Evolutionary conservation across 1,139 yeast species (phyloP).

Genomic region (Kodamaea ohmeri): DNA sequence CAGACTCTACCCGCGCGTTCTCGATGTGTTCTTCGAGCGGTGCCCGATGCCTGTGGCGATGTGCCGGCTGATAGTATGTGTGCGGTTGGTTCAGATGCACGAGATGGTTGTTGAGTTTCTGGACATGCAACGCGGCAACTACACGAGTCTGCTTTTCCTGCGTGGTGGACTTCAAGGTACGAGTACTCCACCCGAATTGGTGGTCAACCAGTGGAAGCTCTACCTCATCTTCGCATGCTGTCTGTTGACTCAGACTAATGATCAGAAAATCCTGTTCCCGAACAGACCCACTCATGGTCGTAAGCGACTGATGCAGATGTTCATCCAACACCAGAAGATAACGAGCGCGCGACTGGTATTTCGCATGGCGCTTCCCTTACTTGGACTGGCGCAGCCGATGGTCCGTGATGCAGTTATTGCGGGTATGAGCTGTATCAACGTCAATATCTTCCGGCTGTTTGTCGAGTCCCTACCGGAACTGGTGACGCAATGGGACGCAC

Average conservation of each 20-base stretch:
- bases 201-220: conserved; percentile 85
- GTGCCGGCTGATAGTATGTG: conserved; percentile 90
- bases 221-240: conserved; percentile 90
- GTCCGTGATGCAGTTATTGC: conserved; percentile 82
- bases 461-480: conserved; percentile 73
- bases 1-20: conserved; percentile 73
- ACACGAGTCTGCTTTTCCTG: conserved; percentile 40
- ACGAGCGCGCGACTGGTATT: conserved; percentile 91
- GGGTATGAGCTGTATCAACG: conserved; percentile 86
- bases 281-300: conserved; percentile 57
- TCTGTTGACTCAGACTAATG: conserved; percentile 85
- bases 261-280: conserved; percentile 71
- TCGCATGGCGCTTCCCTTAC: conserved; percentile 78
- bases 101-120: conserved; percentile 69
- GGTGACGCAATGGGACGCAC: conserved; percentile 56
- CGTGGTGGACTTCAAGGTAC: conserved; percentile 16
- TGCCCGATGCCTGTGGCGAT: conserved; percentile 95
- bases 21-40: conserved; percentile 68
- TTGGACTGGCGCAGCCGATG: conserved; percentile 67
- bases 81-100: conserved; percentile 84
- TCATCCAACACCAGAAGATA: conserved; percentile 85
- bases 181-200: conserved; percentile 59
- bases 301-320: conserved; percentile 72
- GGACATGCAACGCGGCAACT: conserved; percentile 42
- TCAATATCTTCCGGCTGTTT: conserved; percentile 81